These are phyloP conservation scores for Candolleomyces eurysporus DNA, from an alignment of 768 basidiomycete genomes.

Conservation along the genomic window DNA sequence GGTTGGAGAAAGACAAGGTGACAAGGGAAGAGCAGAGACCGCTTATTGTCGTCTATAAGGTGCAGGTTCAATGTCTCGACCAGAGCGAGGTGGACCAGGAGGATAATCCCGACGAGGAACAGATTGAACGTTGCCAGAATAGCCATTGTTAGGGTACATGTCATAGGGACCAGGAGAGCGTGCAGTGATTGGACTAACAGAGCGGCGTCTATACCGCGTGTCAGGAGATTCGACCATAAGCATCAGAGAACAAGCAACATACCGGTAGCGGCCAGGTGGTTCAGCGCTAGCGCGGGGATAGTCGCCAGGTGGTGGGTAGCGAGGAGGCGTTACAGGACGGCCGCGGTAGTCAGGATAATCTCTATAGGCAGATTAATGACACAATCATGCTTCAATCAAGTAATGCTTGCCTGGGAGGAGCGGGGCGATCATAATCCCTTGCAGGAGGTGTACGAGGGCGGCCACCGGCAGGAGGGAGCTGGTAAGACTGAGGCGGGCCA, in stretches of 20 bases:
- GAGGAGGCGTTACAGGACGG: slow-evolving; percentile 52
- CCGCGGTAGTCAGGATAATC: slow-evolving; percentile 60
- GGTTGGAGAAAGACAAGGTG: not conserved
- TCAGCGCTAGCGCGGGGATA: slow-evolving; percentile 51
- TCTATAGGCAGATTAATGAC: not conserved
- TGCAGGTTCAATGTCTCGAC: slow-evolving; percentile 10
- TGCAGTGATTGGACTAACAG: slow-evolving; percentile 59
- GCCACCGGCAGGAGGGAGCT: slow-evolving; percentile 48
- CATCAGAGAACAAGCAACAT: slow-evolving; percentile 5
- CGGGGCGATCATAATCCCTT: slow-evolving; percentile 61
- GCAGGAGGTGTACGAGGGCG: slow-evolving; percentile 55
- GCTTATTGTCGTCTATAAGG: slow-evolving; percentile 8
- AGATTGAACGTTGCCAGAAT: slow-evolving; percentile 37
- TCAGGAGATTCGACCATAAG: not conserved
- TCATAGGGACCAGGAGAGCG: slow-evolving; percentile 52
- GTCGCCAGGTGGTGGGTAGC: slow-evolving; percentile 40
- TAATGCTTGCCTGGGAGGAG: slow-evolving; percentile 50
- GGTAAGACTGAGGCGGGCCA: slow-evolving; percentile 32
- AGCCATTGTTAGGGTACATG: slow-evolving; percentile 51
- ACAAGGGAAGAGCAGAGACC: not conserved
- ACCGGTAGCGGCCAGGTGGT: slow-evolving; percentile 48
- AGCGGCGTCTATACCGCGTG: slow-evolving; percentile 73
- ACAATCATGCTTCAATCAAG: not conserved
- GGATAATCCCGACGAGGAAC: slow-evolving; percentile 21
- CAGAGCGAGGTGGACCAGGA: slow-evolving; percentile 30